These are phyloP conservation scores for Colletotrichum sp. DNA, from an alignment of 2,329 filamentous ascomycete genomes.

Conservation along the genomic window DNA sequence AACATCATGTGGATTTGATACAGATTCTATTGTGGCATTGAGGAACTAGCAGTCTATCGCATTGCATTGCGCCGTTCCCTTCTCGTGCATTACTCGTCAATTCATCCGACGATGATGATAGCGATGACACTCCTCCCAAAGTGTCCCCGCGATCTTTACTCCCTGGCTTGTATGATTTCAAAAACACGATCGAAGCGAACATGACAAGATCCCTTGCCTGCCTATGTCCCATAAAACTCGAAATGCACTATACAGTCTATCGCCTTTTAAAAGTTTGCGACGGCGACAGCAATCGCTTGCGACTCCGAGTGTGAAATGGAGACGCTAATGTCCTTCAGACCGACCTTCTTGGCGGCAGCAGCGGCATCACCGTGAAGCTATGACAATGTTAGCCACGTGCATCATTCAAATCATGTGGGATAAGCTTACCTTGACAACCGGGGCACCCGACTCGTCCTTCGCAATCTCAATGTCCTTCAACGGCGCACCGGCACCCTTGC, in stretches of 20 bases:
- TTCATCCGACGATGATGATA: constrained; percentile 17
- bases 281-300: constrained; percentile 93
- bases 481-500: constrained; percentile 86
- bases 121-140: constrained; percentile 22
- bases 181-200: constrained; percentile 22
- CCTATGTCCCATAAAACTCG: constrained; percentile 19
- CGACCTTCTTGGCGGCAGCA: constrained; percentile 81
- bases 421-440: constrained; percentile 78
- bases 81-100: constrained; percentile 21
- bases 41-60: constrained; percentile 17
- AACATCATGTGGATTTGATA: not conserved
- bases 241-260: constrained; percentile 19
- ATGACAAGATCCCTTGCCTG: constrained; percentile 21
- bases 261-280: constrained; percentile 72
- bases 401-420: not conserved
- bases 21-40: constrained; percentile 22
- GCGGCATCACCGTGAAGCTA: constrained; percentile 89
- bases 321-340: constrained; percentile 86
- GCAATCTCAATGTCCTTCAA: constrained; percentile 95
- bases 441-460: constrained; percentile 81
- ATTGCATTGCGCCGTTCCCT: constrained; percentile 11
- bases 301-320: constrained; percentile 96
- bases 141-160: constrained; percentile 17
- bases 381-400: constrained; percentile 41
- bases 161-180: constrained; percentile 19